Base-by-base conservation (phyloP, 1,284 basidiomycete species). In the Ganoderma multipileum region DNA sequence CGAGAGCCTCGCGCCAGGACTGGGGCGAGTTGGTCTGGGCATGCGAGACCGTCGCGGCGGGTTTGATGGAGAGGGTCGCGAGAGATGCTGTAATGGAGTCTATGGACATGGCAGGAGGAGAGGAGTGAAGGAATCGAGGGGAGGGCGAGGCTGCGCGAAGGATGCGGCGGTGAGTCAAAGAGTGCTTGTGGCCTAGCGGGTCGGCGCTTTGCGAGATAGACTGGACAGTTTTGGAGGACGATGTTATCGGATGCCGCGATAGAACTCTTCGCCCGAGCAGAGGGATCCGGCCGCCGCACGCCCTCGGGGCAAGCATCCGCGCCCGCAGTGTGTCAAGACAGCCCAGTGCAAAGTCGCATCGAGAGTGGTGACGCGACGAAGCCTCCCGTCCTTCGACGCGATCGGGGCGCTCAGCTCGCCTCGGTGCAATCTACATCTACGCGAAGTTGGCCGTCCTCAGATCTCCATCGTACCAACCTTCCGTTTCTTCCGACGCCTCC, bases 1-100 rank as follows among this genome's bases (percentile, higher is more conserved):
- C 80, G 73, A 95, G 80, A 44, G 88, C 86, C 63, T 89, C 87
- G 72, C 86, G 86, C 93, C 93, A 95, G 57, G 86, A 79, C 2
- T 87, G 85, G 0, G 91, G 92, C 57, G 91, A 92, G 68, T 82
- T 85, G 1, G 90, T 84, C 44, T 85, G 79, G 9, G 78, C 76
- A 76, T 95, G 93, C 30, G 79, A 78, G 52, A 91, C 77, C 16
- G 82, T 76, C 3, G 85, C 83, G 14, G 81, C 74, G 33, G 91
- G 86, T 33, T 82, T 79, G 75, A 93, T 88, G 4, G 86, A 85
- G 38, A 91, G 81, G 2, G 81, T 76, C 1, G 84, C 80, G 66
- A 91, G 83, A 20, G 86, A 81, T 63, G 79, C 70, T 1, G 74
- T 75, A 70, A 77, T 66, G 47, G 72, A 64, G 50, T 81, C 78